Evolutionary conservation across 1,284 basidiomycete genomes (phyloP), one percentile per base, ranked within the genome.

Genomic region (Trametes sp.): DNA sequence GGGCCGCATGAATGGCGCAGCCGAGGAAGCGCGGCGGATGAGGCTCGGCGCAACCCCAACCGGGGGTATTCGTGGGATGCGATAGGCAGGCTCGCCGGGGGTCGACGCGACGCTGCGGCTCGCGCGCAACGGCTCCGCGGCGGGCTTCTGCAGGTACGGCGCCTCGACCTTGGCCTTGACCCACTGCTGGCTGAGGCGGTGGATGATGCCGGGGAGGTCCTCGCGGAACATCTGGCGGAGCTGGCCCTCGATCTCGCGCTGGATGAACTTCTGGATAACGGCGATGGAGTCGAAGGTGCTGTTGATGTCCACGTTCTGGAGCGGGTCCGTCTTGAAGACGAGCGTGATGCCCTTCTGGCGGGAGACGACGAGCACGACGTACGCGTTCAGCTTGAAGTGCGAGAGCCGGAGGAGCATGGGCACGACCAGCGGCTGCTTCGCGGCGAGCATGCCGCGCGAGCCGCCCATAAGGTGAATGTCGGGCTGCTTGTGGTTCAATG

Each of bases 301-400:
- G 75, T 92, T 95, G 72, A 99, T 98, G 73, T 98, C 94, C 58
- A 99, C 95, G 71, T 96, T 95, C 78, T 99, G 96, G 23, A 99
- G 85, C 0, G 98, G 98, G 77, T 99, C 98, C 59, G 98, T 99
- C 81, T 99, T 99, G 89, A 99, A 99, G 26, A 99, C 98, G 50
- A 99, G 87, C 0, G 98, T 99, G 75, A 99, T 98, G 53, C 98
- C 98, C 74, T 98, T 98, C 75, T 93, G 92, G 68, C 94, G 94
- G 28, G 96, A 98, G 57, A 99, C 94, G 71, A 99, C 96, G 51
- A 99, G 88, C 65, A 99, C 97, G 70, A 99, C 94, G 73, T 98
- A 98, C 35, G 97, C 98, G 70, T 90, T 92, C 36, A 99, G 89
- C 67, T 91, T 91, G 76, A 99, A 94, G 71, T 94, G 88, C 5